phyloP scores from a whole-genome alignment of 306 rosid species.

The Pterocarpus santalinus region DNA sequence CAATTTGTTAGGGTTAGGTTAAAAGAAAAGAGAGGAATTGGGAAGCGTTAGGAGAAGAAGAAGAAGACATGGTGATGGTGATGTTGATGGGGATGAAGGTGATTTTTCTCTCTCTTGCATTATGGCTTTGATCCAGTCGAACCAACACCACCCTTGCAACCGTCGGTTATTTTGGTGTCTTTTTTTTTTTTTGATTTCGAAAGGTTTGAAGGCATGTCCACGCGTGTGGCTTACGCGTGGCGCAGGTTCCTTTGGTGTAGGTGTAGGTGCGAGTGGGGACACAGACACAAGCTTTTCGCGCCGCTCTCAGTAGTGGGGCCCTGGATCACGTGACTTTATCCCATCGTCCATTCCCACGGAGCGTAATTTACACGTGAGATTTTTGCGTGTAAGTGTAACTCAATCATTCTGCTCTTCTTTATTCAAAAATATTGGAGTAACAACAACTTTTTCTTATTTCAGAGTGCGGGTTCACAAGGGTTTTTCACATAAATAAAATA shows the following conservation, averaged over 20 bases:
- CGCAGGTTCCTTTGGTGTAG: not conserved
- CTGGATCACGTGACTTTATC: constrained; percentile 53
- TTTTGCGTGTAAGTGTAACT: constrained; percentile 28
- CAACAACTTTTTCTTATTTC: not conserved
- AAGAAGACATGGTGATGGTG: constrained; percentile 16
- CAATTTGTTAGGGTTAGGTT: constrained; percentile 46
- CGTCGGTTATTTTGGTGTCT: constrained; percentile 28
- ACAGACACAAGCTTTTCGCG: constrained; percentile 11
- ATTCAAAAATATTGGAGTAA: not conserved
- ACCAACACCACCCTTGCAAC: constrained; percentile 35
- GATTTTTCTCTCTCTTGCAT: constrained; percentile 47
- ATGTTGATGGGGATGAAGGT: constrained; percentile 39
- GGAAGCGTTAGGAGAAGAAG: not conserved
- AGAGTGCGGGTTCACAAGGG: too few species aligned
- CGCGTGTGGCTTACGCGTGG: constrained; percentile 57
- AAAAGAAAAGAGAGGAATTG: constrained; percentile 6
- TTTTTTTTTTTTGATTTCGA: not conserved
- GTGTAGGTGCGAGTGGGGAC: constrained; percentile 2
- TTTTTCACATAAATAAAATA: too few species aligned
- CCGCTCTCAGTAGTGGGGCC: constrained; percentile 12
- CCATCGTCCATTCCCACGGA: not conserved
- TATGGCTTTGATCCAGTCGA: constrained; percentile 38
- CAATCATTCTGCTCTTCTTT: not conserved
- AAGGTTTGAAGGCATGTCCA: not conserved
- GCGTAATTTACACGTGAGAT: constrained; percentile 43